Evolutionary conservation across 169 alveolate genomes (phyloP).

Genomic region (Babesia bovis): DNA sequence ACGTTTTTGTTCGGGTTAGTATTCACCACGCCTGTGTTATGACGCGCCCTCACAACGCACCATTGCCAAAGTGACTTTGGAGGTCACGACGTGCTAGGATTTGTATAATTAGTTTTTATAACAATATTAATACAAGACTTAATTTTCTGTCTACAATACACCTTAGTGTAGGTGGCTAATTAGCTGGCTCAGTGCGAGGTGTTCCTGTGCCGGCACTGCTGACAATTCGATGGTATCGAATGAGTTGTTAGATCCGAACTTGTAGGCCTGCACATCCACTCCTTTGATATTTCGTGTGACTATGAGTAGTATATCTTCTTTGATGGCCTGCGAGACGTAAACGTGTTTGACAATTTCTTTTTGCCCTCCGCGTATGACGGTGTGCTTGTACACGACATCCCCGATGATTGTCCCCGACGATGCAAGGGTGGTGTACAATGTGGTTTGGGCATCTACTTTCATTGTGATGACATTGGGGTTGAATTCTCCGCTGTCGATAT

Average conservation of each 20-base stretch:
- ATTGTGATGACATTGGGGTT: constrained; percentile 25
- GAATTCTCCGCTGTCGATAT: neutral
- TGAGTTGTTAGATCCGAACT: constrained; percentile 7
- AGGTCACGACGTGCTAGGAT: neutral
- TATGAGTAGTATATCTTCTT: constrained; percentile 25
- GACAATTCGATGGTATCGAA: constrained; percentile 32
- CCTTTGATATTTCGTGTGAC: constrained; percentile 30
- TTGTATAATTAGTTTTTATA: neutral
- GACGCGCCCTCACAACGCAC: constrained; percentile 12
- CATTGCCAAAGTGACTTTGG: neutral
- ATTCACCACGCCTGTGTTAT: neutral
- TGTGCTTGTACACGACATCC: constrained; percentile 33
- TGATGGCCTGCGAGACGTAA: constrained; percentile 24
- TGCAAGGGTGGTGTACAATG: constrained; percentile 53
- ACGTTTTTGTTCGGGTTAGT: neutral
- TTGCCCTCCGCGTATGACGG: constrained; percentile 46
- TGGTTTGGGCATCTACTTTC: constrained; percentile 36
- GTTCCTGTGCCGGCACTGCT: constrained; percentile 11
- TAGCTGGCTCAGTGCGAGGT: constrained; percentile 19
- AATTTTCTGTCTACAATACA: neutral
- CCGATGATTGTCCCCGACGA: constrained; percentile 37
- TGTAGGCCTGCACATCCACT: constrained; percentile 28
- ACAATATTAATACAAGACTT: neutral
- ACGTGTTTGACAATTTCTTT: constrained; percentile 58
- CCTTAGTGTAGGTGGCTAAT: neutral